Evolutionary conservation across 2,329 filamentous ascomycete species (phyloP).

Genomic region (Colletotrichum sp.): DNA sequence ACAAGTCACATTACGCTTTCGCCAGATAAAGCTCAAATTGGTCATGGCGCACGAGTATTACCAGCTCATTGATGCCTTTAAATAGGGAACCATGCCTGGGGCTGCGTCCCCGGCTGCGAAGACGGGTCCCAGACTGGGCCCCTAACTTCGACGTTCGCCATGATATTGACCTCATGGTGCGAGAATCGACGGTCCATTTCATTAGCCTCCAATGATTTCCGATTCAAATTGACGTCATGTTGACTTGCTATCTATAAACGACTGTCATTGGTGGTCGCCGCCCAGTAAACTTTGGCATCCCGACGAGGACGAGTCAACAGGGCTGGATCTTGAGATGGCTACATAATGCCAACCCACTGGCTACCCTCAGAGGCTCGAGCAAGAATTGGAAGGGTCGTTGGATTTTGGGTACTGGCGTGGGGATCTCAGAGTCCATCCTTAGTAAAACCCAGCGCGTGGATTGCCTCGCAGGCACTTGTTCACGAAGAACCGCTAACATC

Average conservation of each 20-base stretch:
- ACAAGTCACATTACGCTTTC: neutral
- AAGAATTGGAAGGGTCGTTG: neutral
- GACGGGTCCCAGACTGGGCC: neutral
- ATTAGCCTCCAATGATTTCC: fast-evolving
- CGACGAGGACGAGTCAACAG: too few species aligned
- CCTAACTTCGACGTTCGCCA: neutral
- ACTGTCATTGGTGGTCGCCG: too few species aligned
- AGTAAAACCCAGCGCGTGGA: too few species aligned
- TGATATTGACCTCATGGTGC: neutral
- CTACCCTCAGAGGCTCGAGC: neutral
- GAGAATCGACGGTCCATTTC: fast-evolving
- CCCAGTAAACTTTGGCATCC: too few species aligned
- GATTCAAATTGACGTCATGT: fast-evolving
- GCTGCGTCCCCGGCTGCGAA: neutral
- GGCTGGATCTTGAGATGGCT: neutral
- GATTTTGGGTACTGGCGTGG: too few species aligned
- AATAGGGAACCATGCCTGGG: neutral
- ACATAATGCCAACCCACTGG: fast-evolving
- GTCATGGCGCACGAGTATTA: fast-evolving
- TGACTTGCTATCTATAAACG: too few species aligned
- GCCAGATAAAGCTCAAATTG: neutral
- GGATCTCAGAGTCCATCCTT: too few species aligned
- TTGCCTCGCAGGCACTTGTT: neutral
- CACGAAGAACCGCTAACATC: neutral
- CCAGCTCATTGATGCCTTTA: neutral